These are phyloP conservation scores for Iris pallida DNA, from an alignment of 116 monocot genomes.

Conservation along the genomic window DNA sequence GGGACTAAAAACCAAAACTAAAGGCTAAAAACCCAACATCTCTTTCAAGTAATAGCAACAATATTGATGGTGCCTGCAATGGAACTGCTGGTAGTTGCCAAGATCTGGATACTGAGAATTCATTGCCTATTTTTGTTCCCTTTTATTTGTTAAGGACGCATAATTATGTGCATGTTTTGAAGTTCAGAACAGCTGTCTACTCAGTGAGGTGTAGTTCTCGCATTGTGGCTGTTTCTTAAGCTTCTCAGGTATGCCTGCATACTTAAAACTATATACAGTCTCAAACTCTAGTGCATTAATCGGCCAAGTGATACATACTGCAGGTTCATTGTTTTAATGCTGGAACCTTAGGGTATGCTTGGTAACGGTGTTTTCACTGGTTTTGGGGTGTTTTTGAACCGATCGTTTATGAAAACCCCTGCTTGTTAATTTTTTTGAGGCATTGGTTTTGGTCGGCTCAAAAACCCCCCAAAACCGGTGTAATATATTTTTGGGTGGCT, in stretches of 20 bases:
- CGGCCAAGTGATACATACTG: conserved; percentile 12
- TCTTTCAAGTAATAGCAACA: conserved; percentile 24
- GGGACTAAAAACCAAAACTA: too few species aligned
- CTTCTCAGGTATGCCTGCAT: conserved; percentile 54
- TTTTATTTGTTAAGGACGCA: conserved; percentile 82
- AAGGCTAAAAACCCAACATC: too few species aligned
- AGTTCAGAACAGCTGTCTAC: conserved; percentile 79
- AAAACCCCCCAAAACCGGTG: too few species aligned
- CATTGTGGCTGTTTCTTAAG: conserved; percentile 72
- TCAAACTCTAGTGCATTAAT: background rate
- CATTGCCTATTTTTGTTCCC: conserved; percentile 50
- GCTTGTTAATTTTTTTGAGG: too few species aligned
- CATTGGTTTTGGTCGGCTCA: too few species aligned
- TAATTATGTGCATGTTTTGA: conserved; percentile 79
- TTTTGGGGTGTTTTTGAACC: too few species aligned
- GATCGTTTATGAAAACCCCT: too few species aligned
- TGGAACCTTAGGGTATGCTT: conserved; percentile 61
- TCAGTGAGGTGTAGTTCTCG: conserved; percentile 78
- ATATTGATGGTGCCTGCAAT: conserved; percentile 25
- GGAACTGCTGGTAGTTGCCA: conserved; percentile 24
- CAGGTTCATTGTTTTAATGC: conserved; percentile 97
- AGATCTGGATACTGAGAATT: conserved; percentile 45
- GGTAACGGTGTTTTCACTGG: too few species aligned
- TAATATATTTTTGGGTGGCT: too few species aligned
- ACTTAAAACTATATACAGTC: background rate